These are phyloP conservation scores for Diplodia sapinea DNA, from an alignment of 2,329 filamentous ascomycete species.

Conservation along the genomic window DNA sequence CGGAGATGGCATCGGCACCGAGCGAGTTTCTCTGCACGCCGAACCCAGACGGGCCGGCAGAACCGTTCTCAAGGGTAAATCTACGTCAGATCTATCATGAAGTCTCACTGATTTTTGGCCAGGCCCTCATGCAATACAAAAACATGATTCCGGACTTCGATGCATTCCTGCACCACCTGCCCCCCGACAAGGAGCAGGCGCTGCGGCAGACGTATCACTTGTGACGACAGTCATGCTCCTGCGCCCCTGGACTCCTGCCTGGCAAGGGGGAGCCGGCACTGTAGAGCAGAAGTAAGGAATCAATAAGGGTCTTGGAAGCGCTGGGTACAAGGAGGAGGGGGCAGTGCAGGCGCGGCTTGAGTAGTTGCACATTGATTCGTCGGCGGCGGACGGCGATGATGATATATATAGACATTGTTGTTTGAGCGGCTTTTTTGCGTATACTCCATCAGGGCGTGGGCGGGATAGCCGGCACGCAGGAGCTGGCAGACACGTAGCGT, in stretches of 20 bases:
- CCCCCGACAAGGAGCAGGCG: constrained; percentile 50
- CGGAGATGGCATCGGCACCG: constrained; percentile 75
- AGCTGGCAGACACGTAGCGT: constrained; percentile 21
- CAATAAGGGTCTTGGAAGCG: constrained; percentile 4
- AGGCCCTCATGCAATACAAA: constrained; percentile 62
- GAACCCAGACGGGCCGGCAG: constrained; percentile 65
- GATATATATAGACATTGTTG: constrained; percentile 29
- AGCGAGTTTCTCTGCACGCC: constrained; percentile 62
- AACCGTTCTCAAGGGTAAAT: constrained; percentile 77
- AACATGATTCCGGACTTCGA: constrained; percentile 61
- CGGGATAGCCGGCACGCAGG: constrained; percentile 14
- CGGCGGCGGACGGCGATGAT: constrained; percentile 6
- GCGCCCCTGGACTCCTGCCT: neutral
- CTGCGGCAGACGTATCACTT: constrained; percentile 52
- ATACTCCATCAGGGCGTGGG: constrained; percentile 26
- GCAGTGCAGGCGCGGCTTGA: constrained; percentile 12
- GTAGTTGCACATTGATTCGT: constrained; percentile 12
- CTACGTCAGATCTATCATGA: constrained; percentile 1
- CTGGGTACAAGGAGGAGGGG: neutral
- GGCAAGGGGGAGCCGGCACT: constrained; percentile 2
- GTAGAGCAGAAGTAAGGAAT: constrained; percentile 2
- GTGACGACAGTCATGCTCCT: constrained; percentile 35
- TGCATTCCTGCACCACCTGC: constrained; percentile 56
- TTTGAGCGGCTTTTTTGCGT: constrained; percentile 21
- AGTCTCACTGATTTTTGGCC: constrained; percentile 7